Percentiles rank a stretch among this genome's conserved stretches.
phyloP scores from a whole-genome alignment of 768 basidiomycete genomes.

The Suillus brevipes region DNA sequence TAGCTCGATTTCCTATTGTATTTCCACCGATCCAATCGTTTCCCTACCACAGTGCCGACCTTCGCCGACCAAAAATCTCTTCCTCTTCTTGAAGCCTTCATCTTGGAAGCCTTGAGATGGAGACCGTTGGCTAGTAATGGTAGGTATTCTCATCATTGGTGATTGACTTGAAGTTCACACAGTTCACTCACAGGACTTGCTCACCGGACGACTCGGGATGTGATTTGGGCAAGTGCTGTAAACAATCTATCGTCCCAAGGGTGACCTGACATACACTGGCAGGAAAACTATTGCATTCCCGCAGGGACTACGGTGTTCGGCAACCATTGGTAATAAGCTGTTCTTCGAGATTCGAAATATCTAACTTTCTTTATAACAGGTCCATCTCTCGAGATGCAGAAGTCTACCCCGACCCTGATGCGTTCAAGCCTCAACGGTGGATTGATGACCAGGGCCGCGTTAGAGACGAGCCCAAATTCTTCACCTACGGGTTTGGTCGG shows the following conservation, averaged over 20 bases:
- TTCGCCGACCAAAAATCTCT: constrained; percentile 30
- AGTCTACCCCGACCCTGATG: neutral
- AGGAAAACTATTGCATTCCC: constrained; percentile 28
- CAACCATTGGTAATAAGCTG: constrained; percentile 17
- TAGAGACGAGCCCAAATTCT: neutral
- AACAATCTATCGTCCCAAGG: neutral
- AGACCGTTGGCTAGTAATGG: constrained; percentile 26
- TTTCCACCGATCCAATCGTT: neutral
- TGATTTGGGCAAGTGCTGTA: constrained; percentile 1
- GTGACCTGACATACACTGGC: neutral
- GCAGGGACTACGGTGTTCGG: constrained; percentile 21
- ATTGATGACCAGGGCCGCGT: neutral
- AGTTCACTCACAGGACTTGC: neutral
- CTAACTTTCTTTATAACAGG: neutral
- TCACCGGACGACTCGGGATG: constrained; percentile 2
- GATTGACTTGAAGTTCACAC: neutral
- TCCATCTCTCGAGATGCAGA: neutral
- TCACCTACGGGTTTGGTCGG: neutral
- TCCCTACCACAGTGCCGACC: constrained; percentile 25
- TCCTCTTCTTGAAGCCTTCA: constrained; percentile 10
- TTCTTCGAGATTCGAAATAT: neutral
- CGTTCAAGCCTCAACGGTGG: neutral
- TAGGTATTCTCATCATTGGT: neutral
- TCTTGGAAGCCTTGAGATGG: constrained; percentile 33
- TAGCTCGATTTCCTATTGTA: constrained; percentile 8